Evolutionary conservation across 108 stramenopile genomes (phyloP), one percentile per base, ranked within the genome.

Genomic region (Skeletonema grethae): DNA sequence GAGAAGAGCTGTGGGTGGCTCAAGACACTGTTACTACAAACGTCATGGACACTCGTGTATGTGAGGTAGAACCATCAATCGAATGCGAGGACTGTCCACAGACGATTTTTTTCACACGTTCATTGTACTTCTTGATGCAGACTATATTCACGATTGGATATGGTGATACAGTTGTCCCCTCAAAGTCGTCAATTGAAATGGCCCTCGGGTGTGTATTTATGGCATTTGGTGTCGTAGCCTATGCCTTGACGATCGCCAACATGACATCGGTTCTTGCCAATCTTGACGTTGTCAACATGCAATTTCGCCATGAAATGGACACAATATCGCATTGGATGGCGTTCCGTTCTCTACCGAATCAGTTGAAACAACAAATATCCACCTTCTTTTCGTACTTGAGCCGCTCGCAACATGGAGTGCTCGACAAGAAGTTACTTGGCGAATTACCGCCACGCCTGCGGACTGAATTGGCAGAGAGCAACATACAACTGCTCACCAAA

Each of bases 241-340:
- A 84, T 65, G 80, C 71, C 24, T 38, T 86, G 31, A 80, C 80
- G 8, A 86, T 86, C 43, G 83, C 86, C 46, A 84, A 82, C 72
- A 86, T 86, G 83, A 86, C 83, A 11, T 84, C 83, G 13, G 83
- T 84, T n/a, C 68, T 86, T 13, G 67, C 83, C 20, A 86, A 86
- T 62, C 48, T 82, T 13, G 83, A 86, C 57, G 86, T 86, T 25
- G 73, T 84, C 13, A 66, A 69, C 34, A 82, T 75, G 83, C 67
- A 76, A 24, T 82, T 79, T 66, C 69, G 76, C 38, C 79, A 83
- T 56, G 86, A 86, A 74, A 84, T 84, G 80, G 83, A 78, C 48
- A 57, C 66, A 2, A 48, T 86, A 57, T 38, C 67, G 13, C 62
- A 39, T 38, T 82, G 79, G 80, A 65, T 86, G 65, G 28, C 61